phyloP scores from a whole-genome alignment of 208 protist species.

The Borovskyia barvae region DNA sequence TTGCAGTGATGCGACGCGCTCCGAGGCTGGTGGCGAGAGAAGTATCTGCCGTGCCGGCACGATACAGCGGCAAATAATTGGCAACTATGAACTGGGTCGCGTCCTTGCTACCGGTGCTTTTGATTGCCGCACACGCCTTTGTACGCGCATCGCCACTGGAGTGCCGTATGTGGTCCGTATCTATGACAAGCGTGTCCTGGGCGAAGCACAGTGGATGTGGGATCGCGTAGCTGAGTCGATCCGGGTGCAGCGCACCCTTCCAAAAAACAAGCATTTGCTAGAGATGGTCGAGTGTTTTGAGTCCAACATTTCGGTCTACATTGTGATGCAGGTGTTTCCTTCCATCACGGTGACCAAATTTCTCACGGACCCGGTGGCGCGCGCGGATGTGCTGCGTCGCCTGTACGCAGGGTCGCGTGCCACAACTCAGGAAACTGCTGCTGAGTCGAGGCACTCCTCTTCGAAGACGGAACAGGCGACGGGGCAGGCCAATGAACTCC shows the following conservation, averaged over 20 bases:
- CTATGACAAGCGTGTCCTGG: conserved; percentile 72
- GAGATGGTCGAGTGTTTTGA: conserved; percentile 90
- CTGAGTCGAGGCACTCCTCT: background rate
- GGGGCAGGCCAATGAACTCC: too few relatives aligned
- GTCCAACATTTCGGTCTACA: conserved; percentile 76
- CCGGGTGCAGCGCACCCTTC: conserved; percentile 77
- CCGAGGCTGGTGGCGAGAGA: too few relatives aligned
- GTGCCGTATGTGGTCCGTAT: conserved; percentile 81
- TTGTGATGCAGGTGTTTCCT: conserved; percentile 81
- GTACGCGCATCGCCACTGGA: conserved; percentile 75
- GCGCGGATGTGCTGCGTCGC: conserved; percentile 4
- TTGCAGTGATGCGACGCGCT: too few relatives aligned
- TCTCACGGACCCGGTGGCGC: conserved; percentile 32
- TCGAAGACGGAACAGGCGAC: background rate
- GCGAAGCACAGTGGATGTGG: conserved; percentile 86
- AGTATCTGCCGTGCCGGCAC: too few relatives aligned
- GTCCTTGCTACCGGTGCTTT: conserved; percentile 82
- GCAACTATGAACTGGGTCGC: conserved; percentile 83
- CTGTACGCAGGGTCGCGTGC: conserved; percentile 11
- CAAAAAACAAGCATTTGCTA: conserved; percentile 77
- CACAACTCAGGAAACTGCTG: background rate
- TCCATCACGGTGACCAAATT: conserved; percentile 68
- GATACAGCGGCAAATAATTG: conserved; percentile 48
- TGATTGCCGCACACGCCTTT: conserved; percentile 81
- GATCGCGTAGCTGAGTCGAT: conserved; percentile 71